These are phyloP conservation scores for Torulaspora indica DNA, from an alignment of 805 yeast species.

Conservation along the genomic window DNA sequence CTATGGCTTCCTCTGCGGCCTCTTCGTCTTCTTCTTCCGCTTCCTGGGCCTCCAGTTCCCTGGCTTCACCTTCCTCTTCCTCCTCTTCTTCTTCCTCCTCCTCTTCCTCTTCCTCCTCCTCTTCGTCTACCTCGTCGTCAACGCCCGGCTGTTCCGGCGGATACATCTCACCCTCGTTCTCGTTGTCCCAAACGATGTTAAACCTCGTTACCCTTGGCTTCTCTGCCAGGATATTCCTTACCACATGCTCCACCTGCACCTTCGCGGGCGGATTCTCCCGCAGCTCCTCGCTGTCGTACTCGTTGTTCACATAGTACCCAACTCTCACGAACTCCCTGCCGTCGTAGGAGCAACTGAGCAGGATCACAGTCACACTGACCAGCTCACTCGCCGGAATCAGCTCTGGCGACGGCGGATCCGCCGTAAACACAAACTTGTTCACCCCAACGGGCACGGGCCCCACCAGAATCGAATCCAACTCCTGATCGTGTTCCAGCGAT, in stretches of 20 bases:
- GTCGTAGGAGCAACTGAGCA: constrained; percentile 87
- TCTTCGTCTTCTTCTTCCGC: constrained; percentile 35
- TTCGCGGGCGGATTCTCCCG: constrained; percentile 91
- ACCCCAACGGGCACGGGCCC: constrained; percentile 99
- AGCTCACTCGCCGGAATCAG: constrained; percentile 93
- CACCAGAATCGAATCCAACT: constrained; percentile 89
- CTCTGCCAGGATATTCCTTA: constrained; percentile 90
- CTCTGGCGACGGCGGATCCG: constrained; percentile 96
- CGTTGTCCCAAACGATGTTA: constrained; percentile 95
- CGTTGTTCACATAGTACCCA: constrained; percentile 96
- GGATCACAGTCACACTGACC: constrained; percentile 90
- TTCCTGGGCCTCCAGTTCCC: constrained; percentile 36
- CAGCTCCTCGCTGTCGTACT: constrained; percentile 87
- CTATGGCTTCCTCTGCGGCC: constrained; percentile 42
- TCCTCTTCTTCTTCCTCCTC: constrained; percentile 48
- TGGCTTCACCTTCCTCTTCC: constrained; percentile 42
- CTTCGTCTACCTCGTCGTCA: constrained; percentile 59
- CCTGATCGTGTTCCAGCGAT: constrained; percentile 94
- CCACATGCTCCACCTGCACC: constrained; percentile 91
- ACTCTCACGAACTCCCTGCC: constrained; percentile 94
- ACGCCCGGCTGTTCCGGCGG: constrained; percentile 76
- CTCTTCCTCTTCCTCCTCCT: constrained; percentile 56
- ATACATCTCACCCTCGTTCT: constrained; percentile 57
- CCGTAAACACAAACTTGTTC: constrained; percentile 85
- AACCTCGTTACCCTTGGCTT: constrained; percentile 96